Percentiles rank a stretch among this genome's conserved stretches.
Conservation (phyloP, 1,284 basidiomycete genomes). For the Trichosporon faecale region DNA sequence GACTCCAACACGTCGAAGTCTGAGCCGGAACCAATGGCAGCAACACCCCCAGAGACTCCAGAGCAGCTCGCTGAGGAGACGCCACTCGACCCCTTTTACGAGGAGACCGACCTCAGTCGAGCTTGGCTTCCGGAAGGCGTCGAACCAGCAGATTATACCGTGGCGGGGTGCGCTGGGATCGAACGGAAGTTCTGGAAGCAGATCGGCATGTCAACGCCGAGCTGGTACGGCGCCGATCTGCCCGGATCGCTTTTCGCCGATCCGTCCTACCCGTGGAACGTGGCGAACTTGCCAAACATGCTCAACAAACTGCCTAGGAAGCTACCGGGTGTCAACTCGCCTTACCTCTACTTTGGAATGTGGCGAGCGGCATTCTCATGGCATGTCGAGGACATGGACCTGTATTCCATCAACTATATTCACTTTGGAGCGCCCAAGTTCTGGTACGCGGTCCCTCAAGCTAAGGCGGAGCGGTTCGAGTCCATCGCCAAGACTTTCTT, state of each 20-base stretch:
- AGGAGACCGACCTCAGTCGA: slow-evolving; percentile 64
- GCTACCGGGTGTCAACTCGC: slow-evolving; percentile 92
- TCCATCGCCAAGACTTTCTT: slow-evolving; percentile 66
- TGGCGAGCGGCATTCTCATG: slow-evolving; percentile 98
- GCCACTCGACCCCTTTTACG: slow-evolving; percentile 57
- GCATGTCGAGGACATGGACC: slow-evolving; percentile 96
- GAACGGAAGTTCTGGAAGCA: slow-evolving; percentile 92
- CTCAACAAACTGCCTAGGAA: slow-evolving; percentile 65
- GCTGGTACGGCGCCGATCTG: slow-evolving; percentile 97
- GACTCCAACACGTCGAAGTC: slow-evolving; percentile 38
- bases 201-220: slow-evolving; percentile 65
- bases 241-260: slow-evolving; percentile 77
- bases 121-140: slow-evolving; percentile 78
- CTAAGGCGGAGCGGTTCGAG: slow-evolving; percentile 71
- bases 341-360: slow-evolving; percentile 98
- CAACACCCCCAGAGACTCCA: slow-evolving; percentile 28
- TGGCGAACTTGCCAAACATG: slow-evolving; percentile 81
- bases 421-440: slow-evolving; percentile 95
- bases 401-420: slow-evolving; percentile 98
- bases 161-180: slow-evolving; percentile 78
- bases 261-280: slow-evolving; percentile 83
- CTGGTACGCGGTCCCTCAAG: slow-evolving; percentile 96
- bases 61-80: neutral
- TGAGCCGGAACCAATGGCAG: slow-evolving; percentile 34
- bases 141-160: slow-evolving; percentile 68